phyloP scores from a whole-genome alignment of 768 basidiomycete species.

The Coprinopsis cinerea region DNA sequence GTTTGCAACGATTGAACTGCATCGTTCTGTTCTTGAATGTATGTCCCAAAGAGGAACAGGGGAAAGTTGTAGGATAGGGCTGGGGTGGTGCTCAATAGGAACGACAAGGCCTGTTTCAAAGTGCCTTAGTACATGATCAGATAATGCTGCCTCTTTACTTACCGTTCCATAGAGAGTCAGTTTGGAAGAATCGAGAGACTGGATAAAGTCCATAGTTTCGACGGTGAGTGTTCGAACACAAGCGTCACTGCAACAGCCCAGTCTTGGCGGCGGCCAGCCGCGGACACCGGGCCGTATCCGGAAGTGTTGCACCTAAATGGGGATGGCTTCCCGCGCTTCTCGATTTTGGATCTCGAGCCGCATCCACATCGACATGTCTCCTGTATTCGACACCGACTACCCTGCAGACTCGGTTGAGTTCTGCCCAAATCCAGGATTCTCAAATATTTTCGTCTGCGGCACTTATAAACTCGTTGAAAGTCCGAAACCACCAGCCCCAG shows the following conservation, averaged over 20 bases:
- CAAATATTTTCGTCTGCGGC: constrained; percentile 76
- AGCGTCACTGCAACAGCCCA: too few relatives aligned
- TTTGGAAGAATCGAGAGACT: constrained; percentile 66
- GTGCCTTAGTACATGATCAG: background rate
- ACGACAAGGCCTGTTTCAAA: constrained; percentile 49
- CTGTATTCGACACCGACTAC: constrained; percentile 55
- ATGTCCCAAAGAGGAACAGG: constrained; percentile 73
- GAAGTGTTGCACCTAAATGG: background rate
- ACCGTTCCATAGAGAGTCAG: constrained; percentile 63
- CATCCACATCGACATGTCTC: background rate
- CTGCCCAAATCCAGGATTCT: constrained; percentile 60
- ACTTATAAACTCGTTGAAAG: constrained; percentile 75
- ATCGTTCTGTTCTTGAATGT: constrained; percentile 66
- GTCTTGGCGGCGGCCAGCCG: too few relatives aligned
- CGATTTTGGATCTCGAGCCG: background rate
- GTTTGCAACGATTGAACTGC: constrained; percentile 57
- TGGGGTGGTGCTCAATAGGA: constrained; percentile 47
- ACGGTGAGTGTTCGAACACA: constrained; percentile 4
- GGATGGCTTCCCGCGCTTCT: background rate
- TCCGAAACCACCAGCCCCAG: constrained; percentile 13
- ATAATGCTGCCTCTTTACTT: constrained; percentile 16
- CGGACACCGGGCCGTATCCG: background rate
- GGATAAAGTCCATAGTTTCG: constrained; percentile 55
- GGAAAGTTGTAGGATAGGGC: constrained; percentile 74
- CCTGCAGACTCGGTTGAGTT: constrained; percentile 93